Conservation (phyloP, 805 yeast species). For the Ogataea zsoltii region DNA sequence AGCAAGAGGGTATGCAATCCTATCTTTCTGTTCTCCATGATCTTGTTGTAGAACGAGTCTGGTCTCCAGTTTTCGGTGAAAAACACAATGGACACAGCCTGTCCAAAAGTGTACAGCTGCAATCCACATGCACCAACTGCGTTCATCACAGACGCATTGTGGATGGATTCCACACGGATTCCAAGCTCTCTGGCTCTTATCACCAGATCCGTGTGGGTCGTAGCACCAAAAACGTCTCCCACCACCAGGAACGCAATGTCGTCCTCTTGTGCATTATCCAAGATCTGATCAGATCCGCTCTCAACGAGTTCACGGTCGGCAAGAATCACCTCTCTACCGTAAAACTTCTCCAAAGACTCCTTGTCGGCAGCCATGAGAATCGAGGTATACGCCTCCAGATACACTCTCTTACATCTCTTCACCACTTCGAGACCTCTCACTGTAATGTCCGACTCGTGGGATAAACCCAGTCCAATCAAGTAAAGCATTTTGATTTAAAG, state of each 20-base stretch:
- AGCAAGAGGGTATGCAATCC: constrained; percentile 90
- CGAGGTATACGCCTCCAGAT: constrained; percentile 92
- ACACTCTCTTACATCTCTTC: constrained; percentile 82
- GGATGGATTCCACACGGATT: constrained; percentile 78
- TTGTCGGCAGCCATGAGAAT: constrained; percentile 90
- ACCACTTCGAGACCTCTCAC: constrained; percentile 91
- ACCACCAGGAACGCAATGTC: constrained; percentile 95
- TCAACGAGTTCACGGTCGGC: constrained; percentile 97
- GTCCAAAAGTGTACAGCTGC: constrained; percentile 93
- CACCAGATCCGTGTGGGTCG: constrained; percentile 94
- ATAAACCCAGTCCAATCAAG: constrained; percentile 87
- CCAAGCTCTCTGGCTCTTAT: constrained; percentile 85
- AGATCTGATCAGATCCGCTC: constrained; percentile 78
- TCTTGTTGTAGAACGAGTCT: constrained; percentile 87
- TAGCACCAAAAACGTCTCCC: constrained; percentile 98
- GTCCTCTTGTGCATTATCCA: constrained; percentile 71
- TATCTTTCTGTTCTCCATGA: constrained; percentile 83
- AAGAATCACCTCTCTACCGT: constrained; percentile 79
- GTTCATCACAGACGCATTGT: constrained; percentile 96
- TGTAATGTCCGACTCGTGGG: constrained; percentile 86
- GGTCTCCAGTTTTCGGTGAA: constrained; percentile 97
- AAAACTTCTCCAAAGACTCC: constrained; percentile 72
- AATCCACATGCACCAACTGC: constrained; percentile 98
- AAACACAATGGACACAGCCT: constrained; percentile 94
- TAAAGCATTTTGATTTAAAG: constrained; percentile 62